Evolutionary conservation across 108 stramenopile species (phyloP).

Genomic region (Mayamaea pseudoterrestris): DNA sequence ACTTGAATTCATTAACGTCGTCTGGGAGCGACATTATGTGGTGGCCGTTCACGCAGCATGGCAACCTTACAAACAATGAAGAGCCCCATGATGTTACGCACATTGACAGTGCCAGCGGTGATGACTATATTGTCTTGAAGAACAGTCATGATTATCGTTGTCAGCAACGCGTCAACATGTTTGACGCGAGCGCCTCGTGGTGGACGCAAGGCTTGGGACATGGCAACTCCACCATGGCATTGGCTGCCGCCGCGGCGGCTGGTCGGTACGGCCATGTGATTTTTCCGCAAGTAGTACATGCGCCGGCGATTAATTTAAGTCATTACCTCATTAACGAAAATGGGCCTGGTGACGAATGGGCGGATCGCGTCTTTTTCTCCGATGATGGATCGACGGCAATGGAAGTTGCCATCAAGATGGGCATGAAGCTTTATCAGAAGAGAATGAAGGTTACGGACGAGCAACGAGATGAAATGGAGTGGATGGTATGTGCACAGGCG

Average conservation of each 20-base stretch:
- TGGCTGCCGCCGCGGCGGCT: conserved; percentile 13
- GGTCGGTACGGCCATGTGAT: conserved; percentile 17
- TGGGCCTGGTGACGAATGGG: conserved; percentile 14
- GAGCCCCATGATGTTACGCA: too few relatives aligned
- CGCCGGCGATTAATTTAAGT: conserved; percentile 5
- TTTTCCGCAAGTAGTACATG: conserved; percentile 13
- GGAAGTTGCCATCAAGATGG: conserved; percentile 20
- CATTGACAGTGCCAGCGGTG: conserved; percentile 12
- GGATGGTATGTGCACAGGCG: conserved; percentile 6
- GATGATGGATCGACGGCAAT: conserved; percentile 13
- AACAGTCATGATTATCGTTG: conserved; percentile 4
- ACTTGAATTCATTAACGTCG: not conserved
- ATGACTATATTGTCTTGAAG: conserved; percentile 6
- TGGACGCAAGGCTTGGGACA: conserved; percentile 18
- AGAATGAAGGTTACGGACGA: not conserved
- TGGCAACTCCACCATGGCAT: conserved; percentile 6
- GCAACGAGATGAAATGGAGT: not conserved
- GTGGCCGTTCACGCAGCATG: conserved; percentile 18
- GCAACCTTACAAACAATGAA: conserved; percentile 2
- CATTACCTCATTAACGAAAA: conserved; percentile 1
- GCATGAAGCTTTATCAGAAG: conserved; percentile 14
- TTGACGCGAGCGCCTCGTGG: conserved; percentile 11
- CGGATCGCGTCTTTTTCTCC: conserved; percentile 12
- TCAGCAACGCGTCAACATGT: not conserved
- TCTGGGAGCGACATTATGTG: conserved; percentile 6